Evolutionary conservation across 768 basidiomycete genomes (phyloP).

Genomic region (Trametopsis cervina): DNA sequence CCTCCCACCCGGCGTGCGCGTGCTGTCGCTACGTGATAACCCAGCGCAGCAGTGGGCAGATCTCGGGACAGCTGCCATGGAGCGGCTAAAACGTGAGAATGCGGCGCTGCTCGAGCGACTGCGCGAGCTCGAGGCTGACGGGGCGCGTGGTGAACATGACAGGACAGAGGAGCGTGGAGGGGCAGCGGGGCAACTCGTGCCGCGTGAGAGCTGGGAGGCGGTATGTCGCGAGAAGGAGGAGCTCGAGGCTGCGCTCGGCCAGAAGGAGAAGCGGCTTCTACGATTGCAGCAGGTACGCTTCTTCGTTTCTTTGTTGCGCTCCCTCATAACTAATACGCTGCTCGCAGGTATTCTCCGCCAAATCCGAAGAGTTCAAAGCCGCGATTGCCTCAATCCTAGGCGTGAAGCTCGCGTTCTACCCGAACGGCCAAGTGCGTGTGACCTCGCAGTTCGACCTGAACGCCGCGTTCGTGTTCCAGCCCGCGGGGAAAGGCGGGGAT

Average conservation of each 20-base stretch:
- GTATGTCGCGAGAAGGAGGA: conserved; percentile 63
- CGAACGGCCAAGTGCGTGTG: conserved; percentile 83
- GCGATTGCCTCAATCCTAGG: conserved; percentile 87
- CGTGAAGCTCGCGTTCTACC: conserved; percentile 86
- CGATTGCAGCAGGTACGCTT: conserved; percentile 66
- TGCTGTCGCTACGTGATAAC: conserved; percentile 67
- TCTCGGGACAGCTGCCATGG: conserved; percentile 65
- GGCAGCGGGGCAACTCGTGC: conserved; percentile 44
- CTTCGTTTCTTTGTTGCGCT: background rate
- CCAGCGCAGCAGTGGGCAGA: conserved; percentile 83
- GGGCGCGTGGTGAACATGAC: conserved; percentile 15
- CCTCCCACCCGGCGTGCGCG: conserved; percentile 62
- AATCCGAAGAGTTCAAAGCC: conserved; percentile 87
- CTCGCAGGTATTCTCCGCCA: conserved; percentile 69
- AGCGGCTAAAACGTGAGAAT: conserved; percentile 77
- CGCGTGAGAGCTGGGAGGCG: conserved; percentile 74
- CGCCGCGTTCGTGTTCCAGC: conserved; percentile 84
- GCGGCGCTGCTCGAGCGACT: conserved; percentile 67
- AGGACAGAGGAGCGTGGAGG: too few species aligned
- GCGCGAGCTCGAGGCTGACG: conserved; percentile 43
- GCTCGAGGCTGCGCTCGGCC: conserved; percentile 53
- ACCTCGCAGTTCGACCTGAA: conserved; percentile 87
- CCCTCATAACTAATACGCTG: background rate
- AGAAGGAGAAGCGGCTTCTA: conserved; percentile 77
- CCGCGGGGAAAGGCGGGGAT: conserved; percentile 32